Conservation (phyloP, 257 asterid species). For the Verbena officinalis region DNA sequence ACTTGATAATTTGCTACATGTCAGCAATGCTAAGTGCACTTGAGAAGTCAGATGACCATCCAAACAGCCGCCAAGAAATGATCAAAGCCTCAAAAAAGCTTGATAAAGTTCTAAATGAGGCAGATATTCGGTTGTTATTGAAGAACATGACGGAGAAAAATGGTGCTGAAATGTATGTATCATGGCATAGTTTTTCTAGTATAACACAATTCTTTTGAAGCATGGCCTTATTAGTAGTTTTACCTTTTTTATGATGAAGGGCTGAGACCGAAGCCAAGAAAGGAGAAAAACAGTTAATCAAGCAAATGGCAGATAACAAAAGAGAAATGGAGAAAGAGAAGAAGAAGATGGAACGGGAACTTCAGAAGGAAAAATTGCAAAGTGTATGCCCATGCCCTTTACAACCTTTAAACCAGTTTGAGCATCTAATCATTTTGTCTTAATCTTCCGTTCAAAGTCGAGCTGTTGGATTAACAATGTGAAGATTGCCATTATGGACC, state of each 20-base stretch:
- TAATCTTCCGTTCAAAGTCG: constrained; percentile 12
- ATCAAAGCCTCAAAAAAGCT: constrained; percentile 76
- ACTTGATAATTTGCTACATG: constrained; percentile 29
- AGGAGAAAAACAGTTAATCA: constrained; percentile 55
- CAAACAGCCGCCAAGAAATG: constrained; percentile 53
- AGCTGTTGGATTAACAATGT: no score
- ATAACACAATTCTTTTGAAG: constrained; percentile 19
- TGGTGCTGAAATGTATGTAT: constrained; percentile 68
- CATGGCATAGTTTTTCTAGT: constrained; percentile 17
- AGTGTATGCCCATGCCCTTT: constrained; percentile 56
- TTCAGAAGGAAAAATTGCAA: constrained; percentile 69
- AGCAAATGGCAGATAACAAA: constrained; percentile 76
- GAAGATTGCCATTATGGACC: no score
- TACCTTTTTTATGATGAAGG: constrained; percentile 46
- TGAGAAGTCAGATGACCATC: constrained; percentile 49
- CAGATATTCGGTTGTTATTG: constrained; percentile 64
- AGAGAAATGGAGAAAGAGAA: constrained; percentile 77
- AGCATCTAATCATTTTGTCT: background rate
- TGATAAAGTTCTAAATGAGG: constrained; percentile 62
- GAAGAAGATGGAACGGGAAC: constrained; percentile 68
- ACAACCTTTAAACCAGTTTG: constrained; percentile 14
- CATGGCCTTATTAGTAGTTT: constrained; percentile 24
- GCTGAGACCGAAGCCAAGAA: constrained; percentile 64
- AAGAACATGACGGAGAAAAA: constrained; percentile 51
- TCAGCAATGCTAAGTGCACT: constrained; percentile 73